Evolutionary conservation across 164 flowering plant species (phyloP), one percentile per base, ranked within the genome.

Genomic region (Magnolia sinica): DNA sequence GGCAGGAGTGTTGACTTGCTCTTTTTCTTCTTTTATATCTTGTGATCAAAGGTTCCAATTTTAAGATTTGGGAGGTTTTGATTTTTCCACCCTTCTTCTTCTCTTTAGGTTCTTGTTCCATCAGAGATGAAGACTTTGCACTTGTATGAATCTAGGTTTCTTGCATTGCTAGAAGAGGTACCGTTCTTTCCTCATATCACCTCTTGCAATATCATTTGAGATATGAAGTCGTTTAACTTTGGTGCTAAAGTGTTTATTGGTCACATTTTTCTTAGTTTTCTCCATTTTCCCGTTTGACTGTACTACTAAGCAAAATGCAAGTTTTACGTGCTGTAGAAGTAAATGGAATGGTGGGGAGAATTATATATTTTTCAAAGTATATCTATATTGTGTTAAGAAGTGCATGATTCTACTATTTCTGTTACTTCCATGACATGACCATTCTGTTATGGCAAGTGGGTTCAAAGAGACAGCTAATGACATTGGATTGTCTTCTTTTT

Each of bases 101-200:
- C 31, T 78, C 58, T 81, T 19, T 81, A 89, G 94, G 88, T 88
- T 76, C 85, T 89, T 69, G 83, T 91, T 80, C 94, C 94, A 49
- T 82, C 91, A 27, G 94, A 91, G 87, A 82, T 66, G 50, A 91
- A 89, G 82, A 87, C 86, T 27, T 77, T 91, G 67, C 89, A 89
- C 80, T 77, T 91, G 20, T 91, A 87, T 75, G 94, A 91, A 84
- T 92, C 94, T n/a, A 86, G 94, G 76, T 89, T 84, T 82, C 74
- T 89, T 27, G 87, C 91, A 66, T 77, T 91, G 76, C 84, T 91
- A 20, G 94, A 91, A 76, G 90, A 91, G 92, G 94, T 88, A 79
- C 45, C n/a, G 0, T 31, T 29, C 71, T 22, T 3, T 45, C 11
- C 13, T 55, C 29, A 31, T 59, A 49, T 20, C 31, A 4, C 22